phyloP scores from a whole-genome alignment of 805 yeast genomes.

The Kodamaea kakaduensis region DNA sequence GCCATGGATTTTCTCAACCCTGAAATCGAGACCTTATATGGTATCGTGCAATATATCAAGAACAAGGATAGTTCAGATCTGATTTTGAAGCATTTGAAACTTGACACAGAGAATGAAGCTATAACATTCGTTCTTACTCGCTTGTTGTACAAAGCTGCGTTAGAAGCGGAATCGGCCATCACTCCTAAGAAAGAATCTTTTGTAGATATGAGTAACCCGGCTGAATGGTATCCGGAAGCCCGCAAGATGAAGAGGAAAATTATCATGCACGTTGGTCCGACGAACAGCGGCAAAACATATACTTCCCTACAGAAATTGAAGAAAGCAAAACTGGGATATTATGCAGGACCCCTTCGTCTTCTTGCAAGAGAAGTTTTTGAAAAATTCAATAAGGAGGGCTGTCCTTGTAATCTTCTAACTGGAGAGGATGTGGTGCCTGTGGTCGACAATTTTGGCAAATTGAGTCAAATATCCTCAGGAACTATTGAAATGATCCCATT shows the following conservation, averaged over 20 bases:
- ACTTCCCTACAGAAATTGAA: slow-evolving; percentile 69
- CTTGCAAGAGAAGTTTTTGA: slow-evolving; percentile 91
- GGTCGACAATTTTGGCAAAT: slow-evolving; percentile 62
- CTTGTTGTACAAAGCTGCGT: slow-evolving; percentile 22
- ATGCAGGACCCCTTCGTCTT: slow-evolving; percentile 90
- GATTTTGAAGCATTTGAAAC: slow-evolving; percentile 15
- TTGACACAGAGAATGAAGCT: slow-evolving; percentile 18
- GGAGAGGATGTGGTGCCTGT: slow-evolving; percentile 91
- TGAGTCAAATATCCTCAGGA: slow-evolving; percentile 77
- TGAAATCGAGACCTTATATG: slow-evolving; percentile 17
- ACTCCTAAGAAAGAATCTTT: slow-evolving; percentile 5
- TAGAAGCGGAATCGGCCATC: slow-evolving; percentile 10
- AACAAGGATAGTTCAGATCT: slow-evolving; percentile 18
- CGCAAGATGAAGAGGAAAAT: slow-evolving; percentile 73
- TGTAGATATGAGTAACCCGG: slow-evolving; percentile 35
- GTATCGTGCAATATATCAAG: slow-evolving; percentile 18
- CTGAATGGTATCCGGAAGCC: slow-evolving; percentile 79
- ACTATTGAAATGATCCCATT: slow-evolving; percentile 92
- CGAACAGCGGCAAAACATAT: slow-evolving; percentile 93
- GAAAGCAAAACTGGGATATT: slow-evolving; percentile 69
- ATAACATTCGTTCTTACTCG: slow-evolving; percentile 19
- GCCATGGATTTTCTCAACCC: slow-evolving; percentile 24
- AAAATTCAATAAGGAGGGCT: slow-evolving; percentile 60
- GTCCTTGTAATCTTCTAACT: slow-evolving; percentile 78
- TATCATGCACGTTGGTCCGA: slow-evolving; percentile 95